Evolutionary conservation across 1,139 yeast genomes (phyloP), one percentile per base, ranked within the genome.

Genomic region (Nakaseomyces sp.): DNA sequence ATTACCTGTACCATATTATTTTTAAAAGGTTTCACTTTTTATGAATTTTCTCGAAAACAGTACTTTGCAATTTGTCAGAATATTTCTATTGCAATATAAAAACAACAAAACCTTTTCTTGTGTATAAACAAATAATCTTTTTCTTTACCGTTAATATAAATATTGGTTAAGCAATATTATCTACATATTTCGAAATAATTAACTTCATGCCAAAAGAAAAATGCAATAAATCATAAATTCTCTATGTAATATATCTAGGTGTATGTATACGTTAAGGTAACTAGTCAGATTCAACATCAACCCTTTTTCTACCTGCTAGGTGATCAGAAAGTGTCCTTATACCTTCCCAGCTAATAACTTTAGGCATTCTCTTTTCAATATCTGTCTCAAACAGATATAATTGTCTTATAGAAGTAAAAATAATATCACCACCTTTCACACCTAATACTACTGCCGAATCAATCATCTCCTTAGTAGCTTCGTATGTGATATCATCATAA

Each of bases 371-470:
- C 63, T 70, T 77, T 20, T 68, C 71, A 43, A 83, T 66, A 54
- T 84, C 86, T 15, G 98, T 87, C 65, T 91, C 97, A 57, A 71
- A 80, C 61, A 87, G 94, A 68, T 83, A 88, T 54, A 91, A 73
- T 50, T 75, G 76, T 59, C 84, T 74, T 47, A 91, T 74, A 4
- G 91, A 72, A 9, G 86, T 74, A 68, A 85, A 87, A 50, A 67
- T 77, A 58, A 89, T 71, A 60, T 83, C 86, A 9, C 94, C 79
- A 33, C 86, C 78, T 60, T 80, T 78, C 49, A 89, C 76, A 54
- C 98, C 97, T 53, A 91, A 69, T 15, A 91, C 96, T 19, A 84
- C 78, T 17, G 96, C 96, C 29, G 95, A 82, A 8, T 67, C 69
- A 28, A 69, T 54, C 18, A 77, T 60, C 6, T 57, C 67, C 35